These are phyloP conservation scores for Prunella vulgaris DNA, from an alignment of 257 asterid genomes.

Conservation along the genomic window DNA sequence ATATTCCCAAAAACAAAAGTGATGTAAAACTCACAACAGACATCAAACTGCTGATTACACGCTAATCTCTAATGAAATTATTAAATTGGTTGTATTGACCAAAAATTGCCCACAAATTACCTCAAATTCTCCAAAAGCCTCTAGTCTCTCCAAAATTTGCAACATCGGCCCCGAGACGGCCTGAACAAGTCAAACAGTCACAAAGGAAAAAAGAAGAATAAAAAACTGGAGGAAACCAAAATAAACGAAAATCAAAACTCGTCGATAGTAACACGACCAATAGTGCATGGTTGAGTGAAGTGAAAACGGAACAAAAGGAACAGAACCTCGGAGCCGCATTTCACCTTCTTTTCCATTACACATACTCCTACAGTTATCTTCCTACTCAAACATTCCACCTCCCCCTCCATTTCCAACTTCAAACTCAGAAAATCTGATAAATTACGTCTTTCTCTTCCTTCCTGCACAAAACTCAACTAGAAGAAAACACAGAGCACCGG, in stretches of 20 bases:
- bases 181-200: conserved; percentile 27
- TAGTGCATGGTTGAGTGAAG: conserved; percentile 28
- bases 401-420: conserved; percentile 36
- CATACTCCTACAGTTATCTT: conserved; percentile 84
- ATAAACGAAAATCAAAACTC: conserved; percentile 14
- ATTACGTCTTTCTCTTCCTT: conserved; percentile 7
- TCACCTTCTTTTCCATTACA: conserved; percentile 99
- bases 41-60: neutral
- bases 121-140: conserved; percentile 93
- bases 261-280: conserved; percentile 3
- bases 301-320: conserved; percentile 33
- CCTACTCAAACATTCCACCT: conserved; percentile 31
- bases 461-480: conserved; percentile 26
- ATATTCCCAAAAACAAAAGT: neutral
- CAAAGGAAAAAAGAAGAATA: neutral
- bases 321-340: conserved; percentile 94
- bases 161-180: conserved; percentile 82
- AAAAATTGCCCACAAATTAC: conserved; percentile 27
- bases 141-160: conserved; percentile 75
- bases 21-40: neutral
- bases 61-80: neutral
- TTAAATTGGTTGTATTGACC: neutral
- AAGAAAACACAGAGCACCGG: neutral
- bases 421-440: neutral
- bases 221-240: neutral